Evolutionary conservation across 345 rosid species (phyloP).

Genomic region (Melaleuca quinquenervia): DNA sequence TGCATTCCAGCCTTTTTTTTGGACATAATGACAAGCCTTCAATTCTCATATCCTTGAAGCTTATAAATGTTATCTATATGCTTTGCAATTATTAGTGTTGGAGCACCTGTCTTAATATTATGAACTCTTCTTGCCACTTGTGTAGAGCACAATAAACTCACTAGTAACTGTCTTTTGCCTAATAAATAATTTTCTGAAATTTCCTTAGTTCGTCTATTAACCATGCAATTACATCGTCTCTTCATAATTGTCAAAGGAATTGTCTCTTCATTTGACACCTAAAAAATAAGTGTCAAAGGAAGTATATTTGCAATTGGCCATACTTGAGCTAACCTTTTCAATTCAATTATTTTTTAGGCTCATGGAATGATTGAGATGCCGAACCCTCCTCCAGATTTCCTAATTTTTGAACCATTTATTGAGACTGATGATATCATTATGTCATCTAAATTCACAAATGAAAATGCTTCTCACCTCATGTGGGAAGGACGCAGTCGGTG

Average conservation of each 20-base stretch:
- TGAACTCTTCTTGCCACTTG: background rate
- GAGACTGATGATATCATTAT: conserved; percentile 77
- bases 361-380: conserved; percentile 99
- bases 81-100: background rate
- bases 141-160: background rate
- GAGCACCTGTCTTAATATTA: background rate
- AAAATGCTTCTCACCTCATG: conserved; percentile 20
- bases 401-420: conserved; percentile 85
- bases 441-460: conserved; percentile 38
- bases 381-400: conserved; percentile 61
- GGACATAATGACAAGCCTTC: background rate
- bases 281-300: too few species aligned
- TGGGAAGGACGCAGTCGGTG: conserved; percentile 77
- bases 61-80: background rate
- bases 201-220: background rate
- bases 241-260: background rate
- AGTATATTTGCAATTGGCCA: background rate
- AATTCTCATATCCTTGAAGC: background rate
- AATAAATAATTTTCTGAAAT: background rate
- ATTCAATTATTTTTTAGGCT: conserved; percentile 20
- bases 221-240: background rate
- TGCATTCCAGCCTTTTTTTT: background rate
- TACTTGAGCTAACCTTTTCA: background rate
- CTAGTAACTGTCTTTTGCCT: background rate
- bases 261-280: too few species aligned